phyloP scores from a whole-genome alignment of 805 yeast species.

The Nakazawaea anatomiae region DNA sequence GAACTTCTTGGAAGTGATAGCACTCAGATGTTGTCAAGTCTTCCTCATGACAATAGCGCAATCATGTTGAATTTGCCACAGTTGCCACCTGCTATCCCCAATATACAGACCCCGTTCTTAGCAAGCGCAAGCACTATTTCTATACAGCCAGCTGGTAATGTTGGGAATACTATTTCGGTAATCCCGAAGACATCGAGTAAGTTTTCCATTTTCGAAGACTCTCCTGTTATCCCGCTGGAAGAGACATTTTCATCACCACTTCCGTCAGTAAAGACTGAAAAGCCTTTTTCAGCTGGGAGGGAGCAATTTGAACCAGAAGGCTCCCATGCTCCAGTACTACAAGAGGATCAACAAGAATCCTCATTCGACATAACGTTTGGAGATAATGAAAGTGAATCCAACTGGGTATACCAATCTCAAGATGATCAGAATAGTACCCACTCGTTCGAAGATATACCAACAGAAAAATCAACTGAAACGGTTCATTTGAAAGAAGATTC shows the following conservation, averaged over 20 bases:
- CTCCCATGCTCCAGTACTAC: too few species aligned
- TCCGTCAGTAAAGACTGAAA: not conserved
- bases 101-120: not conserved
- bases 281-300: not conserved
- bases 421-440: not conserved
- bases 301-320: too few species aligned
- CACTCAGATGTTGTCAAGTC: not conserved
- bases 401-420: not conserved
- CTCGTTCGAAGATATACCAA: not conserved
- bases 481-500: not conserved
- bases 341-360: not conserved
- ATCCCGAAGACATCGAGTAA: too few species aligned
- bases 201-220: too few species aligned
- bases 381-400: not conserved
- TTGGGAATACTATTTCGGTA: too few species aligned
- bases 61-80: not conserved
- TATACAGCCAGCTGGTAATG: too few species aligned
- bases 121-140: too few species aligned
- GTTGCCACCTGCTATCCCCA: not conserved
- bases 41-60: not conserved
- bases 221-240: too few species aligned
- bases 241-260: too few species aligned
- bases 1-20: constrained; percentile 1
- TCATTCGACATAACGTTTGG: constrained; percentile 6
- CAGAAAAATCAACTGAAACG: not conserved